Conservation (phyloP, 306 rosid genomes). For the Arachis hypogaea region DNA sequence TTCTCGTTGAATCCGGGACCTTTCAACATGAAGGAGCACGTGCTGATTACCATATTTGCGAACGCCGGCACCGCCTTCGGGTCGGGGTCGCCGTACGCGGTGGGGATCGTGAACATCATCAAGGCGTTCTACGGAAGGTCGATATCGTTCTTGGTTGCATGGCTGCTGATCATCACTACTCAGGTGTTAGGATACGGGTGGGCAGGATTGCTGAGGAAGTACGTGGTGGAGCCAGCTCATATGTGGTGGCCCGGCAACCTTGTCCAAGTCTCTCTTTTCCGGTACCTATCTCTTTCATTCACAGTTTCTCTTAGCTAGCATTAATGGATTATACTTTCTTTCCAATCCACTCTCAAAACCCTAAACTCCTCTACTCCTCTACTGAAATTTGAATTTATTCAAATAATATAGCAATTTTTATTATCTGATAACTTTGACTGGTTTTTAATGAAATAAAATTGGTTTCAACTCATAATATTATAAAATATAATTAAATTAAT, state of each 20-base stretch:
- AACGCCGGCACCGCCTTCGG: slow-evolving; percentile 65
- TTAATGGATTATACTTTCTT: too few relatives aligned
- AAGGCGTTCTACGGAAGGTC: slow-evolving; percentile 54
- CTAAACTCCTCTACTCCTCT: too few relatives aligned
- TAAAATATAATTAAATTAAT: too few relatives aligned
- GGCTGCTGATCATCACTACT: slow-evolving; percentile 64
- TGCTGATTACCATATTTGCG: slow-evolving; percentile 1
- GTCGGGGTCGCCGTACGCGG: slow-evolving; percentile 56
- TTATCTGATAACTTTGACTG: too few relatives aligned
- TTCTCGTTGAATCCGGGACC: slow-evolving; percentile 14
- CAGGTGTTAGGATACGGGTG: slow-evolving; percentile 82
- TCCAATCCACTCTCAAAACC: too few relatives aligned
- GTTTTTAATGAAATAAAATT: too few relatives aligned
- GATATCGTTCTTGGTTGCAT: slow-evolving; percentile 51
- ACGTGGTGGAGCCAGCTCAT: slow-evolving; percentile 79
- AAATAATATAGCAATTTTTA: too few relatives aligned
- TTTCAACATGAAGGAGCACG: slow-evolving; percentile 10
- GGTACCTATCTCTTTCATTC: slow-evolving; percentile 36
- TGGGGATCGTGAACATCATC: slow-evolving; percentile 55
- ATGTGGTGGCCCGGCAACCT: slow-evolving; percentile 95
- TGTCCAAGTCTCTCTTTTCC: slow-evolving; percentile 74
- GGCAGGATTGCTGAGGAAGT: slow-evolving; percentile 76
- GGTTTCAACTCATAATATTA: too few relatives aligned
- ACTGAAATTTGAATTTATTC: too few relatives aligned
- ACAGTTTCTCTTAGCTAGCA: too few relatives aligned